These are phyloP conservation scores for Cystofilobasidium capitatum DNA, from an alignment of 768 basidiomycete species.

Conservation along the genomic window DNA sequence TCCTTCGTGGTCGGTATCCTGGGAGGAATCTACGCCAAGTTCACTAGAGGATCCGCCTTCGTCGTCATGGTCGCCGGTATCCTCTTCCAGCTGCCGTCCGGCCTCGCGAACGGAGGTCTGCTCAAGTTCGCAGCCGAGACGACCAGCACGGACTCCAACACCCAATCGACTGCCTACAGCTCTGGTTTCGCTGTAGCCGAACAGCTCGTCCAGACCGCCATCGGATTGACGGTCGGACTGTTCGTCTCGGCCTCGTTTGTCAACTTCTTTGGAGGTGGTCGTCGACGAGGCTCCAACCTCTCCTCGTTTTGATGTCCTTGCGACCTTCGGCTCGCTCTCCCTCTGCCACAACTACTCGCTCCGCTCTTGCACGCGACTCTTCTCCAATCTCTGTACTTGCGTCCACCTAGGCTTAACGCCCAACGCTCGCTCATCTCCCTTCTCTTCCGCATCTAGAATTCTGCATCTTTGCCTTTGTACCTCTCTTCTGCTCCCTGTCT, in stretches of 20 bases:
- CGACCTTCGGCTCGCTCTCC: neutral
- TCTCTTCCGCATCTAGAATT: too few species aligned
- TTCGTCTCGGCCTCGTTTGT: conserved; percentile 52
- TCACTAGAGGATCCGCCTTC: conserved; percentile 60
- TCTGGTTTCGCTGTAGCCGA: conserved; percentile 62
- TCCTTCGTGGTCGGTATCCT: conserved; percentile 73
- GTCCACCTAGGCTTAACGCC: too few species aligned
- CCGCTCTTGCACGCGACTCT: too few species aligned
- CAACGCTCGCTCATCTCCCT: too few species aligned
- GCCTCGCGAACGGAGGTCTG: conserved; percentile 68
- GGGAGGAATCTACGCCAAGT: conserved; percentile 64
- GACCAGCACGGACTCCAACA: conserved; percentile 34
- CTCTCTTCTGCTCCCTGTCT: too few species aligned
- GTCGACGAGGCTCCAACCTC: conserved; percentile 40
- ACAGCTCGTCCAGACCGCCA: conserved; percentile 60
- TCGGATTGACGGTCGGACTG: conserved; percentile 58
- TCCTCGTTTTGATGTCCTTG: conserved; percentile 39
- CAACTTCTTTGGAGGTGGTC: conserved; percentile 39
- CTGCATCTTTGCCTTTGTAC: too few species aligned
- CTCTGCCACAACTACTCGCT: neutral
- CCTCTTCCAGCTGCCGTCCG: conserved; percentile 74
- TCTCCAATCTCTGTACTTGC: too few species aligned
- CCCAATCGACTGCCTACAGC: conserved; percentile 47
- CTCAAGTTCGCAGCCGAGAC: conserved; percentile 42
- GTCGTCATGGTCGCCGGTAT: conserved; percentile 79